phyloP scores from a whole-genome alignment of 169 alveolate genomes.

The Plasmodium yoelii region DNA sequence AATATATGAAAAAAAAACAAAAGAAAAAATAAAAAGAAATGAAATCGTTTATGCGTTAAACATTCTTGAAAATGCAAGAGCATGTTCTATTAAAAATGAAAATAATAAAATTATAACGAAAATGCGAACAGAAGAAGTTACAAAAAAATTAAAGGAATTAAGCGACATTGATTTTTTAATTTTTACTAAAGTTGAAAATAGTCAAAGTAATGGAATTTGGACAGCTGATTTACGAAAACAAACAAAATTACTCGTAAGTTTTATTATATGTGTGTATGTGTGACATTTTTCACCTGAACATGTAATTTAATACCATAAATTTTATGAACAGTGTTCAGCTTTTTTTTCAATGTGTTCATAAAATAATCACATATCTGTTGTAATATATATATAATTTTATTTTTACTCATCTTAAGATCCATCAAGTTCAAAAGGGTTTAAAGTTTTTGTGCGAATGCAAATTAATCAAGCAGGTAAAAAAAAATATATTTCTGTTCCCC shows the following conservation, averaged over 20 bases:
- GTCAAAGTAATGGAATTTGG: constrained; percentile 94
- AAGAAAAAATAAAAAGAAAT: constrained; percentile 41
- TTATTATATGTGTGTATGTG: no score
- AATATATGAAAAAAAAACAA: constrained; percentile 71
- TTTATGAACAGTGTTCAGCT: background rate
- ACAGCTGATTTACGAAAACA: constrained; percentile 92
- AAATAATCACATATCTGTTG: background rate
- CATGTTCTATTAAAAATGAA: constrained; percentile 80
- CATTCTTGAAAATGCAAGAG: constrained; percentile 80
- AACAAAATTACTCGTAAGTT: constrained; percentile 85
- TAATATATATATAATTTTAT: background rate
- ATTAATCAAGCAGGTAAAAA: constrained; percentile 83
- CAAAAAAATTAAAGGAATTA: constrained; percentile 86
- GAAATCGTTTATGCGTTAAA: constrained; percentile 78
- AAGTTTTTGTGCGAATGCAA: constrained; percentile 88
- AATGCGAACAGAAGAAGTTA: constrained; percentile 87
- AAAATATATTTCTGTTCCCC: constrained; percentile 1
- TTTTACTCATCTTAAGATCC: constrained; percentile 80
- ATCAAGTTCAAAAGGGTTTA: constrained; percentile 90
- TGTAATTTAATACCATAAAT: background rate
- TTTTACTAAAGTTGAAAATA: constrained; percentile 91
- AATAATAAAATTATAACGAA: constrained; percentile 76
- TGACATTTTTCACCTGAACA: no score
- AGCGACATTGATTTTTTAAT: constrained; percentile 90
- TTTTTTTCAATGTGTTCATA: background rate